These are phyloP conservation scores for Monilinia polystroma DNA, from an alignment of 2,329 filamentous ascomycete species.

Conservation along the genomic window DNA sequence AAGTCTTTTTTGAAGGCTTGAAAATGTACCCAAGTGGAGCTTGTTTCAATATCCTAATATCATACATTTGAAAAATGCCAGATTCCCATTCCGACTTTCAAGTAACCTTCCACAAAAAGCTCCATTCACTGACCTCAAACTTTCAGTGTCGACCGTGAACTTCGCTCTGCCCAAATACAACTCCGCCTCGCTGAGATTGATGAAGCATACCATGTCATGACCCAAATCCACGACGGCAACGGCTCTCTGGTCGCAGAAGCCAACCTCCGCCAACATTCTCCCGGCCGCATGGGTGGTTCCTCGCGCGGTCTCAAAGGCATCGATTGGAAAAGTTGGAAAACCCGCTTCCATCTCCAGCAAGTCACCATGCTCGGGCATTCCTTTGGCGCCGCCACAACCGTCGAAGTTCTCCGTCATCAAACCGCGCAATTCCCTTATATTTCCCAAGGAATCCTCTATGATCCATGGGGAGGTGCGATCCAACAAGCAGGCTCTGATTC, in stretches of 20 bases:
- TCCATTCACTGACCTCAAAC: not conserved
- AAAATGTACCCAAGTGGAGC: not conserved
- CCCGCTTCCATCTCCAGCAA: constrained; percentile 53
- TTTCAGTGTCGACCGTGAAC: constrained; percentile 54
- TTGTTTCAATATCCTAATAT: not conserved
- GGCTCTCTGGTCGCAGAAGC: constrained; percentile 50
- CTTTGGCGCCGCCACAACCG: constrained; percentile 63
- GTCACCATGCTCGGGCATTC: constrained; percentile 65
- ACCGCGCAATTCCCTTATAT: constrained; percentile 54
- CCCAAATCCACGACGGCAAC: constrained; percentile 53
- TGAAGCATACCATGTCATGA: constrained; percentile 58
- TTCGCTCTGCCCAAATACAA: constrained; percentile 61
- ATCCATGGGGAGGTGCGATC: constrained; percentile 59
- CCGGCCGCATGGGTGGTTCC: constrained; percentile 57
- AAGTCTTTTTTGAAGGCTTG: not conserved
- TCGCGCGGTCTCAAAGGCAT: constrained; percentile 57
- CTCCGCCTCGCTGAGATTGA: constrained; percentile 63
- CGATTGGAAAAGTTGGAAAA: constrained; percentile 57
- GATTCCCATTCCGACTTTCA: not conserved
- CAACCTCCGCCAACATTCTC: constrained; percentile 53
- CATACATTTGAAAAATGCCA: not conserved
- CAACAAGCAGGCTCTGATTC: constrained; percentile 46
- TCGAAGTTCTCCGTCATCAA: constrained; percentile 57
- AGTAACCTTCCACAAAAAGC: not conserved
- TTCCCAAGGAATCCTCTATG: constrained; percentile 63